Percentiles rank a stretch among this genome's conserved stretches.
Conservation (phyloP, 345 rosid genomes). For the Crucihimalaya himalaica region DNA sequence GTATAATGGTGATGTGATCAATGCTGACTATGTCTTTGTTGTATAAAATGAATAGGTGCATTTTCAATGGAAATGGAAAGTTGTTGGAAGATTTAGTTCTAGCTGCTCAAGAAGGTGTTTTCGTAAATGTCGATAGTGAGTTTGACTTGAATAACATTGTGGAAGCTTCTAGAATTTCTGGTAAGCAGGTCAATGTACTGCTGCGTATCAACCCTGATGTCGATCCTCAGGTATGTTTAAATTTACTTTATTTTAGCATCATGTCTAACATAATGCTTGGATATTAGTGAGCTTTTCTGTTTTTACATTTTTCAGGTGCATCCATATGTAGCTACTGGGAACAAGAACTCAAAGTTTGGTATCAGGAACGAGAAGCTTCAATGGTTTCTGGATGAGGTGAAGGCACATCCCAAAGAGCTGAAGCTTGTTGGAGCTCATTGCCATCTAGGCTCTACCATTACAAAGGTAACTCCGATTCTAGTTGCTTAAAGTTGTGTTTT, state of each 20-base stretch:
- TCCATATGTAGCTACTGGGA: slow-evolving; percentile 97
- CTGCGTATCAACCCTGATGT: slow-evolving; percentile 99
- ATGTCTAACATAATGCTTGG: not conserved
- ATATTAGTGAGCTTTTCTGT: not conserved
- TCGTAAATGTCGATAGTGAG: slow-evolving; percentile 95
- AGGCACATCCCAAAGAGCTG: slow-evolving; percentile 81
- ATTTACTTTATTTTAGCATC: not conserved
- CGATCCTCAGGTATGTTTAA: slow-evolving; percentile 81
- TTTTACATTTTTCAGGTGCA: slow-evolving; percentile 61
- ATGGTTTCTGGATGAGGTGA: slow-evolving; percentile 96
- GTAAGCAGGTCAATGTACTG: slow-evolving; percentile 85
- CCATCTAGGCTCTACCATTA: slow-evolving; percentile 97
- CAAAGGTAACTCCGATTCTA: slow-evolving; percentile 56
- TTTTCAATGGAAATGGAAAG: slow-evolving; percentile 96
- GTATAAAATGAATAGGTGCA: slow-evolving; percentile 55
- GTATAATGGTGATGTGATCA: not conserved
- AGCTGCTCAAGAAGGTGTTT: slow-evolving; percentile 92
- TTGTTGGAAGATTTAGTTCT: slow-evolving; percentile 86
- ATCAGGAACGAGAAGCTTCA: slow-evolving; percentile 98
- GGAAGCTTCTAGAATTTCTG: slow-evolving; percentile 80
- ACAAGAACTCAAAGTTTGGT: slow-evolving; percentile 97
- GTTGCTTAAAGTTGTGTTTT: not conserved
- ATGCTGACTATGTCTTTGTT: slow-evolving; percentile 3
- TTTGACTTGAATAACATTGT: slow-evolving; percentile 91
- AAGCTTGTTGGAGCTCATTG: slow-evolving; percentile 98